Conservation (phyloP, 2,329 filamentous ascomycete species). For the Penicillium brevicompactum region DNA sequence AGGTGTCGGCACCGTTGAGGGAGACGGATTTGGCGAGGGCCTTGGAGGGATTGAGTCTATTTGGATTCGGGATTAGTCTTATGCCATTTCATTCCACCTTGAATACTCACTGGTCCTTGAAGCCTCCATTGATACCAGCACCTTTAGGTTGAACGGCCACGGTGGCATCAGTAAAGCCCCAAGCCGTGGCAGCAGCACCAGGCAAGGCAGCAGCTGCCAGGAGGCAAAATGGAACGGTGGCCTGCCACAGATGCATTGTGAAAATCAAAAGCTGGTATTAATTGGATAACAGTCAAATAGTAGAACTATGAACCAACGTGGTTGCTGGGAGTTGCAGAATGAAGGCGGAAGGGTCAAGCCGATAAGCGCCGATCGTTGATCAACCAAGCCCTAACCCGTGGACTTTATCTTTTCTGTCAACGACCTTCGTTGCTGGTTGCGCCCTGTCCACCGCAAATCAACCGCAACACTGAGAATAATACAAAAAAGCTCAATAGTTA, state of each 20-base stretch:
- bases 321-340: conserved; percentile 21
- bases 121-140: conserved; percentile 53
- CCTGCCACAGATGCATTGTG: conserved; percentile 42
- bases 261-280: conserved; percentile 11
- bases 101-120: conserved; percentile 59
- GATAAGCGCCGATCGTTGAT: conserved; percentile 27
- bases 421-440: conserved; percentile 10
- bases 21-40: conserved; percentile 65
- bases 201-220: conserved; percentile 39
- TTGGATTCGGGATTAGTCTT: conserved; percentile 7
- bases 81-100: not conserved
- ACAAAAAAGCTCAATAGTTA: not conserved
- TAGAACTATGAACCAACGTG: conserved; percentile 7
- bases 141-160: conserved; percentile 63
- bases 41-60: conserved; percentile 61
- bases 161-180: conserved; percentile 67
- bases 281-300: conserved; percentile 6
- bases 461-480: not conserved
- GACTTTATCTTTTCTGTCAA: conserved; percentile 29
- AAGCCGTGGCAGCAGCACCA: conserved; percentile 54
- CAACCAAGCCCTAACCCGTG: conserved; percentile 38
- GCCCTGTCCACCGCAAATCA: conserved; percentile 1
- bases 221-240: conserved; percentile 39
- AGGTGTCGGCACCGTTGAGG: conserved; percentile 68
- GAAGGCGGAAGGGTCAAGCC: conserved; percentile 23